A percentile compares a stretch with the other conserved stretches of the same genome.
Evolutionary conservation across 2,329 filamentous ascomycete species (phyloP).

Genomic region (Penicillium sp.): DNA sequence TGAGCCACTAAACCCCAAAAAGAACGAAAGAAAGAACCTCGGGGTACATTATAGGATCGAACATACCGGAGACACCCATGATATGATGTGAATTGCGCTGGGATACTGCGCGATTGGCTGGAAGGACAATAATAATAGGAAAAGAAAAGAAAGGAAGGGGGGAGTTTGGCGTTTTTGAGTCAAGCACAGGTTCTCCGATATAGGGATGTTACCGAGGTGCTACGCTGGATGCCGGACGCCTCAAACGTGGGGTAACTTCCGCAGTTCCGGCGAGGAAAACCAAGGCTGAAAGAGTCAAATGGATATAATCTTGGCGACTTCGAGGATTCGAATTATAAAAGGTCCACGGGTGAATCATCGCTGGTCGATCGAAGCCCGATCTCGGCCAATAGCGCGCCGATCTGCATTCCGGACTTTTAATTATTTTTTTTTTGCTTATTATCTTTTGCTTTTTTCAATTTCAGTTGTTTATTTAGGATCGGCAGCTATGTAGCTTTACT

Average conservation of each 20-base stretch:
- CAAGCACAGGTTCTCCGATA: neutral
- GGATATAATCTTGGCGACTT: neutral
- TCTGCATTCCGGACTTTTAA: neutral
- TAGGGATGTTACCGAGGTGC: neutral
- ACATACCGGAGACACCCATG: conserved; percentile 19
- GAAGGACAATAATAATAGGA: neutral
- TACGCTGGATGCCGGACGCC: neutral
- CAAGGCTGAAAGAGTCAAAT: neutral
- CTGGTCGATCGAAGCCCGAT: neutral
- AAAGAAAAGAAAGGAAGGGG: neutral
- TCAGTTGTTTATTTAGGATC: neutral
- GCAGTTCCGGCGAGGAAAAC: neutral
- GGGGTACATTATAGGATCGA: neutral
- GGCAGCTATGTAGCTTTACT: no score
- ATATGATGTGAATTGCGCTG: neutral
- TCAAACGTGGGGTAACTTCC: neutral
- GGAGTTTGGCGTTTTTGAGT: neutral
- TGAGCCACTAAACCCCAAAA: neutral
- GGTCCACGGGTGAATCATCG: neutral
- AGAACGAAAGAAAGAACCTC: neutral
- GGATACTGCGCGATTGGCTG: neutral
- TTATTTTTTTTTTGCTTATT: neutral
- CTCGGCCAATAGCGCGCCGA: neutral
- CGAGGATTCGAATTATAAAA: neutral
- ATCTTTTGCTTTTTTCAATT: neutral